phyloP scores from a whole-genome alignment of 169 alveolate genomes.

The Cardiosporidium cionae region DNA sequence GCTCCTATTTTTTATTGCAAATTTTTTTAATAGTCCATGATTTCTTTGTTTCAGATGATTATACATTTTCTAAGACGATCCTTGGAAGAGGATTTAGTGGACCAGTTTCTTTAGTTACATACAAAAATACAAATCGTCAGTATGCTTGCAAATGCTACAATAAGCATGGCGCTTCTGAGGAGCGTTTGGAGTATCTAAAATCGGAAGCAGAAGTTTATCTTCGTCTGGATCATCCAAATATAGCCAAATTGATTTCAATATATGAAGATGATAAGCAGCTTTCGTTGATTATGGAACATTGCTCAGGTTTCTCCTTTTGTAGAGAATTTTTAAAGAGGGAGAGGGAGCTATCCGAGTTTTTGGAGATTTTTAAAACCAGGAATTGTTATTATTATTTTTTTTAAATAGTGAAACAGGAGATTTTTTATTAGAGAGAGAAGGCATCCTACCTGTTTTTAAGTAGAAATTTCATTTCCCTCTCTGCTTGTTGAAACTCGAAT shows the following conservation, averaged over 20 bases:
- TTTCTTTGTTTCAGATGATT: not conserved
- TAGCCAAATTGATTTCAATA: slow-evolving; percentile 71
- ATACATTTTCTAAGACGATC: not conserved
- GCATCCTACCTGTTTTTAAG: too few species aligned
- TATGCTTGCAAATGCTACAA: not conserved
- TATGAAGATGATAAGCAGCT: slow-evolving; percentile 53
- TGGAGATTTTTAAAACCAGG: too few species aligned
- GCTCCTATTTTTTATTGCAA: too few species aligned
- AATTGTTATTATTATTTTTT: too few species aligned
- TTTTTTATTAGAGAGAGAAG: too few species aligned
- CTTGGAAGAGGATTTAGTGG: not conserved
- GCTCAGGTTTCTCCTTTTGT: not conserved
- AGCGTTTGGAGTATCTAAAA: not conserved
- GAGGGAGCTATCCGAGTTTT: not conserved
- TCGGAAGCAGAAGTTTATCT: slow-evolving; percentile 38
- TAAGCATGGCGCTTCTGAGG: not conserved
- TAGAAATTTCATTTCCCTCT: too few species aligned
- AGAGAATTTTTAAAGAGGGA: not conserved
- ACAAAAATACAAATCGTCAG: not conserved
- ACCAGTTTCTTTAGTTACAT: not conserved
- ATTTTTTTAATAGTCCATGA: too few species aligned
- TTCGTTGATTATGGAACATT: not conserved
- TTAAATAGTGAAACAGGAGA: too few species aligned
- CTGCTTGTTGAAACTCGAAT: too few species aligned
- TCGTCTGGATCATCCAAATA: slow-evolving; percentile 80